Conservation (phyloP, 2,329 filamentous ascomycete species). For the Paecilomyces formosus region DNA sequence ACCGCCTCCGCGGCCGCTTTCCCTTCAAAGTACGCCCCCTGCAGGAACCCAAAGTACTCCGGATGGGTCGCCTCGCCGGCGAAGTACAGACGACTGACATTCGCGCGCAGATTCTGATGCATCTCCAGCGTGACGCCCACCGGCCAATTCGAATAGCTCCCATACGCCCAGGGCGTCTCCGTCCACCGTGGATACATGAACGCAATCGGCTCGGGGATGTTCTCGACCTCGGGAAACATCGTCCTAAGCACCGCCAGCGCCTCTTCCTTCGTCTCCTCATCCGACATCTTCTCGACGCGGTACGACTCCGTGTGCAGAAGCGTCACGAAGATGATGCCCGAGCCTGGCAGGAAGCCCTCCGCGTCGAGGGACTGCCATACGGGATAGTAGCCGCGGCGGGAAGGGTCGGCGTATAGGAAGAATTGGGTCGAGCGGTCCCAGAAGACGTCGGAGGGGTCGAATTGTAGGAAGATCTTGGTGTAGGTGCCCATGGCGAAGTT, state of each 20-base stretch:
- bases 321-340: constrained; percentile 60
- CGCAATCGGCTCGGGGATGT: constrained; percentile 52
- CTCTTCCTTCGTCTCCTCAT: constrained; percentile 16
- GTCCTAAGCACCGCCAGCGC: too few relatives aligned
- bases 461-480: constrained; percentile 66
- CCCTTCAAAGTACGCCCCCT: constrained; percentile 55
- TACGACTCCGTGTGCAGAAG: constrained; percentile 52
- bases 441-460: constrained; percentile 51
- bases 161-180: constrained; percentile 44
- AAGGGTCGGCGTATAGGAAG: constrained; percentile 46
- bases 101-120: constrained; percentile 63
- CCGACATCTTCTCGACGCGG: constrained; percentile 51
- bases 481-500: constrained; percentile 64
- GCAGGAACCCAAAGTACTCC: constrained; percentile 59
- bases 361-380: constrained; percentile 58
- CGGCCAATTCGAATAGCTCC: constrained; percentile 64
- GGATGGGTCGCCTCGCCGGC: constrained; percentile 58
- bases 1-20: constrained; percentile 34
- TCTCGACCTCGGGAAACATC: constrained; percentile 36
- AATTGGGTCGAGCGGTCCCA: constrained; percentile 51
- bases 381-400: constrained; percentile 47
- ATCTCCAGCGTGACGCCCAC: constrained; percentile 54
- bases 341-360: constrained; percentile 52
- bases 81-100: constrained; percentile 54
- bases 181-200: constrained; percentile 58